These are phyloP conservation scores for Streptanthus diversifolius DNA, from an alignment of 345 rosid genomes.

Conservation along the genomic window DNA sequence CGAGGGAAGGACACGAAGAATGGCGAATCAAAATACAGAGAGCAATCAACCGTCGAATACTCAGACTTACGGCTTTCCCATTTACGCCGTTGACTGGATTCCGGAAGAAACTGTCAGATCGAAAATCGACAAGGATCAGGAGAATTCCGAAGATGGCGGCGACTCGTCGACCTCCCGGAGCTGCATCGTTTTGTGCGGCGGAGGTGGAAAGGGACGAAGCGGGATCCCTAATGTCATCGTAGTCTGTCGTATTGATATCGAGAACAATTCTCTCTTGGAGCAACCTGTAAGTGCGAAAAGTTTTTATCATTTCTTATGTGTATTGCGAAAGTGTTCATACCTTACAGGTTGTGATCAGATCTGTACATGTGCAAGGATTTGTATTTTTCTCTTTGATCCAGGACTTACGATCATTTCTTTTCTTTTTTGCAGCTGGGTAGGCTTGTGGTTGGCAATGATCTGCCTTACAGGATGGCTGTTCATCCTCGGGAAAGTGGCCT, in stretches of 20 bases:
- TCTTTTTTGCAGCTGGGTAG: slow-evolving; percentile 45
- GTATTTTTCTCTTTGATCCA: background rate
- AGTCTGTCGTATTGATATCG: slow-evolving; percentile 48
- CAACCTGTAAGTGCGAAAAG: slow-evolving; percentile 55
- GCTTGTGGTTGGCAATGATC: slow-evolving; percentile 52
- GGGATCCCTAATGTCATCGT: slow-evolving; percentile 77
- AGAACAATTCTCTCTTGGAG: slow-evolving; percentile 56
- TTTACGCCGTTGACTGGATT: slow-evolving; percentile 70
- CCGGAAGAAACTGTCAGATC: slow-evolving; percentile 47
- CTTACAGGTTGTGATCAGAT: background rate
- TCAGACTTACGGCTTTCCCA: slow-evolving; percentile 78
- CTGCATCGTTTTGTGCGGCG: slow-evolving; percentile 65
- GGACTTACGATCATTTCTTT: background rate
- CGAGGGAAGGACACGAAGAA: background rate
- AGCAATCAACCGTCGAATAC: slow-evolving; percentile 28
- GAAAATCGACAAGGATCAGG: slow-evolving; percentile 26
- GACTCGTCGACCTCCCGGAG: slow-evolving; percentile 10
- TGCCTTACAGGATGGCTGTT: slow-evolving; percentile 85
- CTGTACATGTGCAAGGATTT: background rate
- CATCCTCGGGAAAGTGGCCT: slow-evolving; percentile 76
- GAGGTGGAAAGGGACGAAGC: slow-evolving; percentile 83
- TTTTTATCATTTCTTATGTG: background rate
- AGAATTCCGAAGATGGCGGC: slow-evolving; percentile 24
- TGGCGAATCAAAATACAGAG: slow-evolving; percentile 22
- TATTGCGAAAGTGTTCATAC: background rate